Evolutionary conservation across 1,139 yeast species (phyloP).

Genomic region (Zygoascus meyerae): DNA sequence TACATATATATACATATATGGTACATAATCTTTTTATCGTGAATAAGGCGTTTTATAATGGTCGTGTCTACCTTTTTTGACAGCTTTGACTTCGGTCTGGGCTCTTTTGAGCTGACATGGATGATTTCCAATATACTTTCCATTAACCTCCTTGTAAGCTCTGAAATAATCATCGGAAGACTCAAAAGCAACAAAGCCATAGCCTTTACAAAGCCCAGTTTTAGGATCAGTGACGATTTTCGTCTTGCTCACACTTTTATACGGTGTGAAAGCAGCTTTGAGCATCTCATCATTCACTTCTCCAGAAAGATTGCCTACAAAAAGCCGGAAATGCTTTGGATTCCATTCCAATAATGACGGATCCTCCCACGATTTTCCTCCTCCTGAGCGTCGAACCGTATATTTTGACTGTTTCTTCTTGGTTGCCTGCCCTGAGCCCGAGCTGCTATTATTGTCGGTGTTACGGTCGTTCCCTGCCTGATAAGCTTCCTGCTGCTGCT

Average conservation of each 20-base stretch:
- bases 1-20: too few relatives aligned
- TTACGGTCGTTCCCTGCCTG: slow-evolving; percentile 1
- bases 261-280: slow-evolving; percentile 46
- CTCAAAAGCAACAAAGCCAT: slow-evolving; percentile 63
- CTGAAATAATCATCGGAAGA: slow-evolving; percentile 55
- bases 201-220: slow-evolving; percentile 51
- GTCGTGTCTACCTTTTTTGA: slow-evolving; percentile 16
- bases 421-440: not conserved
- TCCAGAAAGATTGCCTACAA: slow-evolving; percentile 67
- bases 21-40: slow-evolving; percentile 4
- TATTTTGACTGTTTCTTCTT: slow-evolving; percentile 12
- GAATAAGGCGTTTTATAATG: slow-evolving; percentile 16
- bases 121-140: slow-evolving; percentile 67
- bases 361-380: slow-evolving; percentile 48
- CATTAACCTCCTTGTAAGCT: slow-evolving; percentile 72
- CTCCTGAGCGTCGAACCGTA: slow-evolving; percentile 42
- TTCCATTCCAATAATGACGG: slow-evolving; percentile 47
- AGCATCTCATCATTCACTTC: slow-evolving; percentile 60
- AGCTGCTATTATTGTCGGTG: slow-evolving; percentile 8
- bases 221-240: slow-evolving; percentile 37
- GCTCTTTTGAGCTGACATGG: slow-evolving; percentile 70
- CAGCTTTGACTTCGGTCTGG: slow-evolving; percentile 42
- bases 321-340: slow-evolving; percentile 62
- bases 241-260: slow-evolving; percentile 47
- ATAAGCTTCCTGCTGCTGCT: slow-evolving; percentile 29